These are phyloP conservation scores for Platanthera zijinensis DNA, from an alignment of 106 monocot genomes.

Conservation along the genomic window DNA sequence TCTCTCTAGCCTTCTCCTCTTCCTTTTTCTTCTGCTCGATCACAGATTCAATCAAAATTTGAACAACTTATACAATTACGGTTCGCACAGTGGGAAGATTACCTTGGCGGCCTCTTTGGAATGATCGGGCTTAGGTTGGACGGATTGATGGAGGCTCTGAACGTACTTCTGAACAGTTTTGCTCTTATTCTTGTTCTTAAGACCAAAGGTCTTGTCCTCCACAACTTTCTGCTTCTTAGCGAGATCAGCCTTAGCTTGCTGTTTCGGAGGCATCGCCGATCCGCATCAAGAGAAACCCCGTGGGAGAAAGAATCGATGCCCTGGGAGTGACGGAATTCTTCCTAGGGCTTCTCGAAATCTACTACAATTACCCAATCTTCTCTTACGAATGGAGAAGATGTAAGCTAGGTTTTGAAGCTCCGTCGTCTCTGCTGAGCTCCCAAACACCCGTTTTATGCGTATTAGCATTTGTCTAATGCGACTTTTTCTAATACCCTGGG, in stretches of 20 bases:
- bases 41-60: not conserved
- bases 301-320: not conserved
- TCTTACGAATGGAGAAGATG: not conserved
- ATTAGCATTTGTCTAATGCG: too few relatives aligned
- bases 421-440: not conserved
- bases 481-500: too few relatives aligned
- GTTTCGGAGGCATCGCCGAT: conserved; percentile 14
- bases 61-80: not conserved
- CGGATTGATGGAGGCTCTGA: conserved; percentile 72
- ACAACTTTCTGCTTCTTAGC: conserved; percentile 99
- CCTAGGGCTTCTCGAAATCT: not conserved
- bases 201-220: conserved; percentile 97
- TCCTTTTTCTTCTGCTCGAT: conserved; percentile 85
- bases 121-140: conserved; percentile 75
- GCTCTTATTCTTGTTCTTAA: conserved; percentile 98
- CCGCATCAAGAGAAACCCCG: conserved; percentile 8
- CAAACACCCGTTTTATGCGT: not conserved
- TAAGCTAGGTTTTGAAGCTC: not conserved
- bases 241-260: conserved; percentile 68
- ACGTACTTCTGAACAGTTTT: conserved; percentile 99
- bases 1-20: conserved; percentile 89
- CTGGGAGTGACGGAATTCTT: not conserved
- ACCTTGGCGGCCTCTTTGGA: conserved; percentile 80
- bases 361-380: not conserved
- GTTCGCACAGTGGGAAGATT: not conserved